Evolutionary conservation across 768 basidiomycete genomes (phyloP).

Genomic region (Boletus edulis): DNA sequence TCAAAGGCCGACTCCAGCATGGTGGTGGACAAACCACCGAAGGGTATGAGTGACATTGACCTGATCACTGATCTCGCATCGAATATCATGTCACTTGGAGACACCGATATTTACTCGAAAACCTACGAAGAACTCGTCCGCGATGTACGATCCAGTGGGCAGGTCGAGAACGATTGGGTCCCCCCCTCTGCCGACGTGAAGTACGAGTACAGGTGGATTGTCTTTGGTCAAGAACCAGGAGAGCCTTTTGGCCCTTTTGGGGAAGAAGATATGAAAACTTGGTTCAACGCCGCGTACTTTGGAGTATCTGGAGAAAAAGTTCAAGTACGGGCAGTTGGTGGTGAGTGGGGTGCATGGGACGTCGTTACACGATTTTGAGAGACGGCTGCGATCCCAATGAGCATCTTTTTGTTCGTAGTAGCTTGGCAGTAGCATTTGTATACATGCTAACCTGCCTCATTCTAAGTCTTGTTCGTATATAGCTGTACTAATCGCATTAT

Average conservation of each 20-base stretch:
- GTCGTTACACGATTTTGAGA: constrained; percentile 42
- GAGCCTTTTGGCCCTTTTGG: constrained; percentile 77
- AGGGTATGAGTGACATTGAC: constrained; percentile 60
- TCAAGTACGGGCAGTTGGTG: constrained; percentile 60
- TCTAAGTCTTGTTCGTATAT: constrained; percentile 2
- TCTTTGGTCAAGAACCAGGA: constrained; percentile 46
- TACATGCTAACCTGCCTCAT: not conserved
- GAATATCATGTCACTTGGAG: constrained; percentile 83
- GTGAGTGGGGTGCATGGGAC: constrained; percentile 76
- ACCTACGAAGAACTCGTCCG: constrained; percentile 86
- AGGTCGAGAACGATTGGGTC: constrained; percentile 64
- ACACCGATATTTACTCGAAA: constrained; percentile 81
- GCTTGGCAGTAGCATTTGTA: constrained; percentile 10
- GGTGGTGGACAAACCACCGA: constrained; percentile 47
- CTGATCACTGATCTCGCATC: constrained; percentile 83
- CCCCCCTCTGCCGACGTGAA: constrained; percentile 74
- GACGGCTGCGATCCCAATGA: not conserved
- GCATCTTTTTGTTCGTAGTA: not conserved
- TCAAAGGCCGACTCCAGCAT: constrained; percentile 39
- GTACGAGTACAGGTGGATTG: constrained; percentile 83
- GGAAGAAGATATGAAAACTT: constrained; percentile 75
- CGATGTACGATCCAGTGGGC: constrained; percentile 66
- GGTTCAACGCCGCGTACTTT: constrained; percentile 82
- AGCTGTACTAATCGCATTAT: constrained; percentile 14
- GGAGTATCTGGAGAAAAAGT: constrained; percentile 77